Base-by-base conservation (phyloP, 2,329 filamentous ascomycete genomes). In the Xylaria sp. region DNA sequence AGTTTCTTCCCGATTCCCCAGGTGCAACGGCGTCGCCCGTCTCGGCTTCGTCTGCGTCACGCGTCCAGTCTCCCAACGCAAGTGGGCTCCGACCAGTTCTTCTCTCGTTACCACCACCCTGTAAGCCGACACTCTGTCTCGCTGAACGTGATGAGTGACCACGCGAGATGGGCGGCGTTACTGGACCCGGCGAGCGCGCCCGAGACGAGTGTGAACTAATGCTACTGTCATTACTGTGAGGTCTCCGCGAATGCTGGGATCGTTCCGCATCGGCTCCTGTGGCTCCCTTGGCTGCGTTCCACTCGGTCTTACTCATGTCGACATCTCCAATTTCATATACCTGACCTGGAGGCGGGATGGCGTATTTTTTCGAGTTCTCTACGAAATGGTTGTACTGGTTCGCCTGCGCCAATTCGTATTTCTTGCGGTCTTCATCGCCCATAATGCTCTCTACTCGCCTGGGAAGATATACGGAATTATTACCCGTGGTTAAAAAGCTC, bases 361-460 rank as follows among this genome's bases (percentile, higher is more conserved):
- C 73, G 60, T 74, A 77, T 29, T 76, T 76, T 59, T 77, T 75
- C 13, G 75, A 75, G 33, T 73, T 75, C 49, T 73, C 76, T 20
- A 78, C 29, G 56, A 78, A 78, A 39, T 78, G 74, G 65, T 76
- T 79, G 39, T 79, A 75, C 72, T 86, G 84, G 63, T 79, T 84
- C 47, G 85, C 84, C 75, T 91, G 91, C 1, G 90, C 89, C 73
- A 92, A 86, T 73, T 89, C 86, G 75, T 94, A 92, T 74, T 93
- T 91, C 69, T 85, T 86, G 39, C 88, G 86, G 74, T 95, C 92
- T 76, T 96, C 92, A 6, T 91, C 89, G 69, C 88, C 88, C 87
- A 96, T 92, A 73, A 95, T 87, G 73, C 86, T 91, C 73, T 94
- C 91, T 54, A 94, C 88, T 47, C 87, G 84, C 13, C 87, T 85